Base-by-base conservation (phyloP, 2,329 filamentous ascomycete species). In the Diaporthe australafricana region DNA sequence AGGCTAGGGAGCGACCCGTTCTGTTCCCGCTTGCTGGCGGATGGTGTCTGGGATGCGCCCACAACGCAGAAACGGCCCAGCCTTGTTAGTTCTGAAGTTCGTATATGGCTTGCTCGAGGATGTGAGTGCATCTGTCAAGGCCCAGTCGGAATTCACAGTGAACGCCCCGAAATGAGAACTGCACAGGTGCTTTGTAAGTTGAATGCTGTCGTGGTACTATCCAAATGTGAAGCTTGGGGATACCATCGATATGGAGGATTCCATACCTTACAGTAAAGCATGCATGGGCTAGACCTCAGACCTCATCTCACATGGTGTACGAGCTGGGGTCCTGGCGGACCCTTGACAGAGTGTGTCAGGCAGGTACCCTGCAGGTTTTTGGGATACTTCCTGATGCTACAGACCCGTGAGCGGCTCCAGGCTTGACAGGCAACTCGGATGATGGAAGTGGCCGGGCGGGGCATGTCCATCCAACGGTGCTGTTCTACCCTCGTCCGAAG, bases 261-360 rank as follows among this genome's bases (percentile, higher is more conserved):
- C 60, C 60, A 48, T 48, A 65, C 60, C 45, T n/a, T 50, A 65
- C 60, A 20, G 60, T 65, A 38, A 65, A 25, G 45, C 45, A 30
- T 65, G 60, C 60, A 65, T 65, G 45, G 60, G 60, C 60, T 65
- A 65, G 60, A 50, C 60, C 60, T 65, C 60, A 50, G 60, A 65
- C 42, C 60, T 65, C 60, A 65, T 65, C 60, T 65, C 45, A 50
- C 60, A 65, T 65, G 60, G 60, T 50, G 60, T 65, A 7, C 38
- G 60, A 65, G 35, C 60, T 65, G 60, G 60, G 60, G 45, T 65
- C 45, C 45, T 65, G 42, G 27, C 30, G 60, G 45, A 65, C 60
- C 60, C 60, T 65, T 65, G 60, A 50, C 45, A 50, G 30, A 50
- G 30, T 45, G n/a, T 65, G 60, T 65, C 60, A 65, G 45, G 60